A percentile compares a stretch with the other conserved stretches of the same genome.
Evolutionary conservation across 106 monocot species (phyloP).

Genomic region (Phalaenopsis equestris): DNA sequence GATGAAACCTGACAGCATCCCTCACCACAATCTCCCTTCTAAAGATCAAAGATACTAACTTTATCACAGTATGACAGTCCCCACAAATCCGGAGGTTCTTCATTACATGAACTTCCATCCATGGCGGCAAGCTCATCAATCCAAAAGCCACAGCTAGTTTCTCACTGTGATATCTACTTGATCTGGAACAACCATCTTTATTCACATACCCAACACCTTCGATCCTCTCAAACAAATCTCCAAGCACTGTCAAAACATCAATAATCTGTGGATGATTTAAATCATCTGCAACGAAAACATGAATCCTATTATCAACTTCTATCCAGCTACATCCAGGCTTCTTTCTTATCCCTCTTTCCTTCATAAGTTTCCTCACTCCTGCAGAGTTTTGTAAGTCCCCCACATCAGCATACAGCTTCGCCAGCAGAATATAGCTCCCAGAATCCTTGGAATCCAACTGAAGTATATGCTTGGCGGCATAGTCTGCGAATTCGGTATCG

Average conservation of each 20-base stretch:
- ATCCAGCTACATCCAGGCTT: constrained; percentile 89
- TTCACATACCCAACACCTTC: constrained; percentile 32
- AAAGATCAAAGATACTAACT: constrained; percentile 44
- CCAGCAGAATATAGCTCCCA: constrained; percentile 68
- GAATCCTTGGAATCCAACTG: constrained; percentile 61
- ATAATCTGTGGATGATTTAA: constrained; percentile 47
- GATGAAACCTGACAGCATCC: constrained; percentile 69
- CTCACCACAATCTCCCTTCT: constrained; percentile 54
- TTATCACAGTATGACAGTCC: constrained; percentile 60
- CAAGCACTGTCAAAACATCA: constrained; percentile 31
- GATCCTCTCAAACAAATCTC: constrained; percentile 42
- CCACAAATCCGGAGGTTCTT: constrained; percentile 75
- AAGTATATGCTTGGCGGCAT: constrained; percentile 44
- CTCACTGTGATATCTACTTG: constrained; percentile 60
- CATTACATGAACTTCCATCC: constrained; percentile 68
- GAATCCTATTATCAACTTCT: constrained; percentile 55
- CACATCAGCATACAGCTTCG: constrained; percentile 64
- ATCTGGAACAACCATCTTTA: constrained; percentile 2
- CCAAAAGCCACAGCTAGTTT: constrained; percentile 71
- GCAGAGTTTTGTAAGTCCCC: constrained; percentile 55
- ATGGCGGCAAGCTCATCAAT: constrained; percentile 48
- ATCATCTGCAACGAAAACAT: constrained; percentile 77
- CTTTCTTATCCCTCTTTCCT: constrained; percentile 69
- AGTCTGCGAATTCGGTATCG: constrained; percentile 55
- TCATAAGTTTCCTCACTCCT: constrained; percentile 69